Conservation (phyloP, 768 basidiomycete species). For the Calocera viscosa region DNA sequence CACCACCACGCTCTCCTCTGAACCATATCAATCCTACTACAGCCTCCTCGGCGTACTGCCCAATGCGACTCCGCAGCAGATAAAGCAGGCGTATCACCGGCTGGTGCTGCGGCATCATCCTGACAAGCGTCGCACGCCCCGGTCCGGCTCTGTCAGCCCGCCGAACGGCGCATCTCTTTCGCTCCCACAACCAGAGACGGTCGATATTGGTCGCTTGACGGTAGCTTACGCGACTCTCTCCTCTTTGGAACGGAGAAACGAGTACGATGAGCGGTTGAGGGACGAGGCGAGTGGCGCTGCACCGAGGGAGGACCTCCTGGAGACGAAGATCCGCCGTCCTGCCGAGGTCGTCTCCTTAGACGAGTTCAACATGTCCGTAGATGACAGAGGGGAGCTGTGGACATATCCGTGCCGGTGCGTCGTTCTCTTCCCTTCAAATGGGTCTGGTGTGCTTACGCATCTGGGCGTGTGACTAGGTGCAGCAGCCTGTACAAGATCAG, state of each 20-base stretch:
- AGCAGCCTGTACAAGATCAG: slow-evolving; percentile 53
- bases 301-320: slow-evolving; percentile 4
- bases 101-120: slow-evolving; percentile 55
- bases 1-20: neutral
- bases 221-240: slow-evolving; percentile 56
- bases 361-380: slow-evolving; percentile 39
- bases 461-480: slow-evolving; percentile 21
- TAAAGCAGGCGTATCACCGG: slow-evolving; percentile 61
- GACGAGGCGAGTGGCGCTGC: slow-evolving; percentile 9
- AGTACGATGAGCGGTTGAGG: slow-evolving; percentile 36
- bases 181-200: neutral
- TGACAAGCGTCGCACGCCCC: slow-evolving; percentile 35
- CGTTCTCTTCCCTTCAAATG: neutral
- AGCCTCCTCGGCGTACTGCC: slow-evolving; percentile 40
- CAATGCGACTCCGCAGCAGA: slow-evolving; percentile 39
- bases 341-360: slow-evolving; percentile 69
- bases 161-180: neutral
- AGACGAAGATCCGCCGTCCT: slow-evolving; percentile 36
- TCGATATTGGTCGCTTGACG: slow-evolving; percentile 49
- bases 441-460: neutral
- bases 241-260: slow-evolving; percentile 34
- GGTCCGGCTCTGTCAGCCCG: slow-evolving; percentile 11
- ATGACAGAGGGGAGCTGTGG: slow-evolving; percentile 37
- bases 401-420: slow-evolving; percentile 47
- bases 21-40: slow-evolving; percentile 35